phyloP scores from a whole-genome alignment of 805 yeast genomes.

The Lipomyces yamanashiensis region DNA sequence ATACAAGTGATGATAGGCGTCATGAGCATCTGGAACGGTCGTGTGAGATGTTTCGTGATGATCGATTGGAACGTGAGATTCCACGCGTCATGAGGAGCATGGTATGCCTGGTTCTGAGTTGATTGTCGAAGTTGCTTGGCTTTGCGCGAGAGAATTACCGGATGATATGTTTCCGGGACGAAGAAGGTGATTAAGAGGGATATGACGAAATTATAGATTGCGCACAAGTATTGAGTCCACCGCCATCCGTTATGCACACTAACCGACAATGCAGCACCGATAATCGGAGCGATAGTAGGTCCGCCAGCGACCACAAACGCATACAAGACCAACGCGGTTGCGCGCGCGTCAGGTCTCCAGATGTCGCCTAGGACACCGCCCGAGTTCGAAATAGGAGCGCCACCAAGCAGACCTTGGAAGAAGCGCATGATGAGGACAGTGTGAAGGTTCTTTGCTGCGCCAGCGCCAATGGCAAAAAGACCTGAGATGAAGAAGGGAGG shows the following conservation, averaged over 20 bases:
- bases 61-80: constrained; percentile 72
- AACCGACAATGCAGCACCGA: constrained; percentile 69
- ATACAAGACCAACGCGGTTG: constrained; percentile 56
- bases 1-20: constrained; percentile 53
- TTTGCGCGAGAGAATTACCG: constrained; percentile 50
- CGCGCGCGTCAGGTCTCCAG: constrained; percentile 57
- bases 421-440: constrained; percentile 71
- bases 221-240: constrained; percentile 86
- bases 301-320: constrained; percentile 55
- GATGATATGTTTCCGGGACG: constrained; percentile 53
- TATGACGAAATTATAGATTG: constrained; percentile 65
- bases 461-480: constrained; percentile 36
- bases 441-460: constrained; percentile 55
- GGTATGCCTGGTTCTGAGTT: constrained; percentile 81
- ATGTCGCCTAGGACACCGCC: constrained; percentile 79
- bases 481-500: constrained; percentile 47
- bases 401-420: constrained; percentile 74
- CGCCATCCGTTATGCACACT: constrained; percentile 60
- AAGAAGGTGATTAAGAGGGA: constrained; percentile 50
- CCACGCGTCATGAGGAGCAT: constrained; percentile 91
- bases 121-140: constrained; percentile 61
- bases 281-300: constrained; percentile 53
- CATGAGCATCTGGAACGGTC: constrained; percentile 78
- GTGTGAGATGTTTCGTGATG: constrained; percentile 68
- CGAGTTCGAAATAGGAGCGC: constrained; percentile 82